Conservation (phyloP, 495 filamentous ascomycete genomes). For the Cercophora scortea region DNA sequence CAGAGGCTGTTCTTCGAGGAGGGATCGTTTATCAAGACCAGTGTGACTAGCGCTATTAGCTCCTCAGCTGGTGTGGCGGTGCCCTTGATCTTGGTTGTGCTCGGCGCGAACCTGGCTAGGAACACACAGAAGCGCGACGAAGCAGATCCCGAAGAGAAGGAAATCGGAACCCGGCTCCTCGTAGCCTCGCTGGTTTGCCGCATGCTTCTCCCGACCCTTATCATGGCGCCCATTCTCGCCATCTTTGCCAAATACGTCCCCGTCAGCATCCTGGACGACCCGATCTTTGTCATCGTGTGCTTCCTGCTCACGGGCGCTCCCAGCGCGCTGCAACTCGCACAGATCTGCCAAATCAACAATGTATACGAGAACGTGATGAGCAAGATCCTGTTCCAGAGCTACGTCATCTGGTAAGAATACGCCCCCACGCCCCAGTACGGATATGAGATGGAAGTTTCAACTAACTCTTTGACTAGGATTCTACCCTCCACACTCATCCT, state of each 20-base stretch:
- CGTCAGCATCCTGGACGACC: conserved; percentile 91
- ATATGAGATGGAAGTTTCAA: background rate
- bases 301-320: conserved; percentile 93
- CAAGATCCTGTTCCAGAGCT: conserved; percentile 90
- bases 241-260: conserved; percentile 87
- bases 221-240: conserved; percentile 91
- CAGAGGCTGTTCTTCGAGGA: conserved; percentile 82
- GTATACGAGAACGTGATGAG: conserved; percentile 94
- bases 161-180: conserved; percentile 65
- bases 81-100: conserved; percentile 90
- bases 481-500: conserved; percentile 86
- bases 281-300: conserved; percentile 95
- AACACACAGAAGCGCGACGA: conserved; percentile 59
- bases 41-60: conserved; percentile 76
- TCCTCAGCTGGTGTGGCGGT: conserved; percentile 89
- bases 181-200: conserved; percentile 78
- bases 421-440: background rate
- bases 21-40: conserved; percentile 87
- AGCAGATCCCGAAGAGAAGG: conserved; percentile 56
- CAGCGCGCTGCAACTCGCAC: conserved; percentile 87
- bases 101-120: conserved; percentile 83
- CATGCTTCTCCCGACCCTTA: conserved; percentile 84
- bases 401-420: conserved; percentile 76
- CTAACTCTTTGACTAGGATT: conserved; percentile 50
- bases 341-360: conserved; percentile 97